phyloP scores from a whole-genome alignment of 257 asterid species.

The Solanum raphanifolium region DNA sequence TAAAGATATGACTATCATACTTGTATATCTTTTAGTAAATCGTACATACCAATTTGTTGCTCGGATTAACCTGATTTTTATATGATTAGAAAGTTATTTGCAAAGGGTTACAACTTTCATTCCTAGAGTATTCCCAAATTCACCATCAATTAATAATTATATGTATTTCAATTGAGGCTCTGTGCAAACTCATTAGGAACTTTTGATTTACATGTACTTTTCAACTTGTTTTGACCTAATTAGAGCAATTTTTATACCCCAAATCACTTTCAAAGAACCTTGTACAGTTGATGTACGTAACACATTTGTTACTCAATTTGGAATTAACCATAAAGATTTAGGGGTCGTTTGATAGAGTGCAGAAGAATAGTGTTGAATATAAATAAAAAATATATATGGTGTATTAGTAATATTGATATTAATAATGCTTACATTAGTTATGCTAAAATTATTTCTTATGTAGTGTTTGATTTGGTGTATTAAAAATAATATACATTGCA shows the following conservation, averaged over 20 bases:
- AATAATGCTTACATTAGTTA: background rate
- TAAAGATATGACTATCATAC: background rate
- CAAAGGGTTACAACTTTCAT: background rate
- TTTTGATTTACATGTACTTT: background rate
- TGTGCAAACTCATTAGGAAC: background rate
- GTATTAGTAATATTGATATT: background rate
- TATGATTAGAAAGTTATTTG: background rate
- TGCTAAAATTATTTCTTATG: background rate
- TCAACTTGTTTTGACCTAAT: background rate
- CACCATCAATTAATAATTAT: background rate
- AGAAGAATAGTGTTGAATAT: background rate
- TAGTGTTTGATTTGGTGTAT: background rate
- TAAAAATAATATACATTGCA: background rate
- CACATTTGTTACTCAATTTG: background rate
- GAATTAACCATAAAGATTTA: background rate
- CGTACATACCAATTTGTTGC: background rate
- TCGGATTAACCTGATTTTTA: background rate
- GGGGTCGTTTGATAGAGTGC: background rate
- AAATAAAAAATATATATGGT: background rate
- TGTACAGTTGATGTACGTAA: background rate
- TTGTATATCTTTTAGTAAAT: background rate
- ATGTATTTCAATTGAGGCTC: background rate
- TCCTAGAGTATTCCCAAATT: background rate
- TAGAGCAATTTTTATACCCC: background rate
- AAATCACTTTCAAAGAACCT: background rate